Percentiles rank a stretch among this genome's conserved stretches.
Conservation (phyloP, 495 filamentous ascomycete species). For the Pyrenopolyporus hunteri region DNA sequence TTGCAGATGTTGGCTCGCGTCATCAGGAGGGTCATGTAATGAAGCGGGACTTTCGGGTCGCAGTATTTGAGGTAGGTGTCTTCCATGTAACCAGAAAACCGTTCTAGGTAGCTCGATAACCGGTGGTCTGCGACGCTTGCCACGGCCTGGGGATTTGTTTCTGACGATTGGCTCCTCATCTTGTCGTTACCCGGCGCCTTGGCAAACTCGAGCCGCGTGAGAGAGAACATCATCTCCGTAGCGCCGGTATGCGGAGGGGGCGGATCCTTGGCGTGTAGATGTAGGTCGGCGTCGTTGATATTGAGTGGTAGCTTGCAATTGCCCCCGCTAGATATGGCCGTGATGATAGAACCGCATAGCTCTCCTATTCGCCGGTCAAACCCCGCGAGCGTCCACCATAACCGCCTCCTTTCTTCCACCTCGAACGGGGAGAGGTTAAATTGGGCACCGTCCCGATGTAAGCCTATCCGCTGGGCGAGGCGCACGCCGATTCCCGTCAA, state of each 20-base stretch:
- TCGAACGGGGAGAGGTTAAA: slow-evolving; percentile 71
- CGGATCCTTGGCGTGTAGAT: slow-evolving; percentile 52
- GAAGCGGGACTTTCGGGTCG: slow-evolving; percentile 66
- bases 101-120: slow-evolving; percentile 57
- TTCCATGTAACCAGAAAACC: slow-evolving; percentile 62
- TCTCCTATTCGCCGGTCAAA: slow-evolving; percentile 69
- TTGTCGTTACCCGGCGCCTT: slow-evolving; percentile 52
- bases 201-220: slow-evolving; percentile 56
- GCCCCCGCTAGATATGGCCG: slow-evolving; percentile 54
- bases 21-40: slow-evolving; percentile 58
- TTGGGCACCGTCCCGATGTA: slow-evolving; percentile 68
- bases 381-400: slow-evolving; percentile 75
- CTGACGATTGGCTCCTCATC: slow-evolving; percentile 47
- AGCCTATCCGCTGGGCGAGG: slow-evolving; percentile 69
- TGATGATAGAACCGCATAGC: slow-evolving; percentile 68
- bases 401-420: slow-evolving; percentile 67
- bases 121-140: slow-evolving; percentile 54
- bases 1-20: slow-evolving; percentile 58
- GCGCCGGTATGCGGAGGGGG: slow-evolving; percentile 50
- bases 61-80: slow-evolving; percentile 65
- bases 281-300: slow-evolving; percentile 63
- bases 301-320: slow-evolving; percentile 60
- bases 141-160: slow-evolving; percentile 47
- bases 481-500: slow-evolving; percentile 71
- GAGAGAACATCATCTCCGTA: slow-evolving; percentile 59